Percentiles rank a stretch among this genome's conserved stretches.
phyloP scores from a whole-genome alignment of 768 basidiomycete species.

The Trametes coccinea region DNA sequence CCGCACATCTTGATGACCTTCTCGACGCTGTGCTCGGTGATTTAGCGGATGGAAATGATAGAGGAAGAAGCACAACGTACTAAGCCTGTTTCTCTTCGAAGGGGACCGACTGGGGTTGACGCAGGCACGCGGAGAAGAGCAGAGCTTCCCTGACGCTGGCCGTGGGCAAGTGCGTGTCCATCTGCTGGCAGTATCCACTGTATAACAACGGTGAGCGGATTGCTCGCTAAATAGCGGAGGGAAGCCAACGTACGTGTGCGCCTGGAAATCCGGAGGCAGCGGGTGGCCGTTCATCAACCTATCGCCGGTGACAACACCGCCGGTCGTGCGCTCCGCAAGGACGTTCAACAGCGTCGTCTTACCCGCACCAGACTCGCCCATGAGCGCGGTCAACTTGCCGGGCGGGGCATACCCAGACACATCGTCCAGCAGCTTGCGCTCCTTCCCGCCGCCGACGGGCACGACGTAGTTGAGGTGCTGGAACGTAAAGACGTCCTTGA shows the following conservation, averaged over 20 bases:
- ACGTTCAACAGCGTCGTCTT: slow-evolving; percentile 56
- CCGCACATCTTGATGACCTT: slow-evolving; percentile 63
- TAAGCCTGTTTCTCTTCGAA: slow-evolving; percentile 75
- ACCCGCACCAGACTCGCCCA: slow-evolving; percentile 63
- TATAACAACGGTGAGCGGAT: background rate
- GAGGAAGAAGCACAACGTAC: slow-evolving; percentile 42
- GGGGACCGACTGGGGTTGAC: slow-evolving; percentile 69
- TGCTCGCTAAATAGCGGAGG: background rate
- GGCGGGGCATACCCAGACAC: slow-evolving; percentile 81
- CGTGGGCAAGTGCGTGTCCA: slow-evolving; percentile 75
- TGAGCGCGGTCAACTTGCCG: slow-evolving; percentile 76
- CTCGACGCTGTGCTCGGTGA: slow-evolving; percentile 42
- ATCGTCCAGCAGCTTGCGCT: slow-evolving; percentile 59
- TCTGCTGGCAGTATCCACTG: slow-evolving; percentile 85
- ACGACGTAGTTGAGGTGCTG: slow-evolving; percentile 68
- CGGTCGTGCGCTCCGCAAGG: slow-evolving; percentile 40
- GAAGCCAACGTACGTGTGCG: slow-evolving; percentile 45
- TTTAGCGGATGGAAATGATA: background rate
- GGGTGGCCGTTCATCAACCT: slow-evolving; percentile 47
- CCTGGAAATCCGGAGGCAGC: slow-evolving; percentile 50
- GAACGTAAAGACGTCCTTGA: slow-evolving; percentile 76
- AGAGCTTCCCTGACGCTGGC: slow-evolving; percentile 82
- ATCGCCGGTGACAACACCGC: slow-evolving; percentile 43
- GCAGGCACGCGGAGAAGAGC: slow-evolving; percentile 74
- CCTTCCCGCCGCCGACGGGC: slow-evolving; percentile 44